Percentiles rank a stretch among this genome's conserved stretches.
phyloP scores from a whole-genome alignment of 352 stramenopile genomes.

The Globisporangium takayamanum region DNA sequence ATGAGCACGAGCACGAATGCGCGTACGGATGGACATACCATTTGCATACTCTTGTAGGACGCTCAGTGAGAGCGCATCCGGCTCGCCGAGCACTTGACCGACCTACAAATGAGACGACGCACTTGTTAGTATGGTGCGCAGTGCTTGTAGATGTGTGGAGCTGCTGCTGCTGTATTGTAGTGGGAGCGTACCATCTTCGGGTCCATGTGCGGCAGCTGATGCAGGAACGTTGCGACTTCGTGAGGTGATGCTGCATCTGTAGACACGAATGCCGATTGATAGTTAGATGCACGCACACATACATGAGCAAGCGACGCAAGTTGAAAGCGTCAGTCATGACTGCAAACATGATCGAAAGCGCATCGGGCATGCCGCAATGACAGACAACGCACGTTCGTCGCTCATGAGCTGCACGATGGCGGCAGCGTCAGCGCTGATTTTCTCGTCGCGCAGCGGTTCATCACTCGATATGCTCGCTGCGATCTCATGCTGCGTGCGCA shows the following conservation, averaged over 20 bases:
- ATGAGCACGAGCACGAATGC: background rate
- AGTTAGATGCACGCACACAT: background rate
- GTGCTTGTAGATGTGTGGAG: background rate
- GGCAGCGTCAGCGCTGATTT: constrained; percentile 16
- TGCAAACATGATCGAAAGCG: background rate
- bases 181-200: constrained; percentile 42
- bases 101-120: constrained; percentile 22
- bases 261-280: background rate
- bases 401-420: constrained; percentile 41
- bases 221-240: constrained; percentile 57
- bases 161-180: background rate
- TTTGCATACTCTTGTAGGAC: constrained; percentile 72
- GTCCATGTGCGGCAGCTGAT: constrained; percentile 59
- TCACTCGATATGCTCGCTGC: background rate
- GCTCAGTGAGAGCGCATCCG: constrained; percentile 43
- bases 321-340: background rate
- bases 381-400: constrained; percentile 29
- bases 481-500: background rate
- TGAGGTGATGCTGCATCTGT: constrained; percentile 36
- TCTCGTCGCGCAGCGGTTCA: background rate
- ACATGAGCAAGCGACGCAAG: background rate
- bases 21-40: constrained; percentile 12
- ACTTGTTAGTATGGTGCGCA: background rate
- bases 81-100: constrained; percentile 58
- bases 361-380: too few species aligned